Evolutionary conservation across 495 filamentous ascomycete species (phyloP), one percentile per base, ranked within the genome.

Genomic region (Cryomyces antarcticus): DNA sequence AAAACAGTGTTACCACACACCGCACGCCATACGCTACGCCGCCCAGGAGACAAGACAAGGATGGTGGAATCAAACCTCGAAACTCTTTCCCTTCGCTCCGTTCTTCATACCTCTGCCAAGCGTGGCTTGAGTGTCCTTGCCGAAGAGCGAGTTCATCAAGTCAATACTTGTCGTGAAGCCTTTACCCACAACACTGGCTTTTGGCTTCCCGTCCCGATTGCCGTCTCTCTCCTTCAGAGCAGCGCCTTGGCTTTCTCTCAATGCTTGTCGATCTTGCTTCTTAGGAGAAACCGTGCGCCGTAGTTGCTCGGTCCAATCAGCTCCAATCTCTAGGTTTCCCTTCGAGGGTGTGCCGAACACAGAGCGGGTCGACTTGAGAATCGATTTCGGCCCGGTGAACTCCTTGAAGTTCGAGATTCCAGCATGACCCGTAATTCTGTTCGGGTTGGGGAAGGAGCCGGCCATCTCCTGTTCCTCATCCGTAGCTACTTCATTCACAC

Each of bases 261-360:
- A 54, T 10, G 69, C 71, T 42, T 71, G 67, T 49, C 86, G 80
- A 65, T 93, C 77, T 54, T 83, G 75, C 61, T 93, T 87, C 52
- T 77, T 72, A 24, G 89, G 89, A 55, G 82, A 93, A 49, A 95
- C 80, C 1, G 89, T 95, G 41, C 78, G 81, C 59, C 83, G 82
- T 46, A 97, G 65, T 55, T 93, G 86, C 52, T 88, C 77, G 35
- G 83, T 77, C 89, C 89, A 97, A 53, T 92, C 81, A 36, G 67
- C 68, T 68, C 64, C 51, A 17, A 58, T 71, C 56, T 55, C 65
- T 51, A 47, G 67, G 59, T 59, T 56, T 37, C 50, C 46, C 40
- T 60, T 64, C 27, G 50, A 49, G 10, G 58, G 57, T 6, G 56
- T 57, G n/a, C 46, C 53, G 30, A 46, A 37, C 10, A n/a, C 38